Conservation (phyloP, 2,329 filamentous ascomycete species). For the Pseudohalonectria lignicola region DNA sequence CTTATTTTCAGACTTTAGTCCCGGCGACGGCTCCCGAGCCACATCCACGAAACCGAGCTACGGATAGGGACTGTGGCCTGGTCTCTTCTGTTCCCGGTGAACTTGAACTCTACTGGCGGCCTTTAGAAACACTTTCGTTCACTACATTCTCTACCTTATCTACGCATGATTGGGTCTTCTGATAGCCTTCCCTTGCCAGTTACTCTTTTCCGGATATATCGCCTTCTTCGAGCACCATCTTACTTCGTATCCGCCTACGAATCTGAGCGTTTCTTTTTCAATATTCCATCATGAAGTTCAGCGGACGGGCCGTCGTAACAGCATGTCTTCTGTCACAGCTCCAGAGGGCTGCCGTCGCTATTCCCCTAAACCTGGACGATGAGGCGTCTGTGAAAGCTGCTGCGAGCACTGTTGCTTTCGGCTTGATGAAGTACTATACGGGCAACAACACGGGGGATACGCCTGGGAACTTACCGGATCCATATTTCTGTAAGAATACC, state of each 20-base stretch:
- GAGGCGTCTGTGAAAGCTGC: slow-evolving; percentile 39
- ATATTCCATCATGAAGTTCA: background rate
- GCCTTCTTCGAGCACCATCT: too few relatives aligned
- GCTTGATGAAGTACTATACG: slow-evolving; percentile 33
- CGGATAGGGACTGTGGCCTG: too few relatives aligned
- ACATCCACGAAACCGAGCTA: too few relatives aligned
- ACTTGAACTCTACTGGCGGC: too few relatives aligned
- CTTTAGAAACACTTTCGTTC: too few relatives aligned
- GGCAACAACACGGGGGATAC: slow-evolving; percentile 49
- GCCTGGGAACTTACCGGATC: slow-evolving; percentile 45
- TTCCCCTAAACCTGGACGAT: slow-evolving; percentile 15
- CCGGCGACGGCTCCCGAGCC: background rate
- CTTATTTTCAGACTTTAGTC: background rate
- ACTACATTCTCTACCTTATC: too few relatives aligned
- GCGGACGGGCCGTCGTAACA: background rate
- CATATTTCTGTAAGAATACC: slow-evolving; percentile 54
- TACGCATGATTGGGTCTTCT: too few relatives aligned
- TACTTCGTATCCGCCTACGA: too few relatives aligned
- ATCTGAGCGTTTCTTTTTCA: background rate
- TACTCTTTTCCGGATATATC: too few relatives aligned
- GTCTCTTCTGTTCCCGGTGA: too few relatives aligned
- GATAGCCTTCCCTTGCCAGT: too few relatives aligned
- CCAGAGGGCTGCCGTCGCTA: slow-evolving; percentile 11
- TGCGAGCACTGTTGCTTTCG: slow-evolving; percentile 28
- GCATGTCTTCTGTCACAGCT: slow-evolving; percentile 1